Evolutionary conservation across 2,329 filamentous ascomycete species (phyloP), one percentile per base, ranked within the genome.

Genomic region (Coniosporium tulheliwenetii): DNA sequence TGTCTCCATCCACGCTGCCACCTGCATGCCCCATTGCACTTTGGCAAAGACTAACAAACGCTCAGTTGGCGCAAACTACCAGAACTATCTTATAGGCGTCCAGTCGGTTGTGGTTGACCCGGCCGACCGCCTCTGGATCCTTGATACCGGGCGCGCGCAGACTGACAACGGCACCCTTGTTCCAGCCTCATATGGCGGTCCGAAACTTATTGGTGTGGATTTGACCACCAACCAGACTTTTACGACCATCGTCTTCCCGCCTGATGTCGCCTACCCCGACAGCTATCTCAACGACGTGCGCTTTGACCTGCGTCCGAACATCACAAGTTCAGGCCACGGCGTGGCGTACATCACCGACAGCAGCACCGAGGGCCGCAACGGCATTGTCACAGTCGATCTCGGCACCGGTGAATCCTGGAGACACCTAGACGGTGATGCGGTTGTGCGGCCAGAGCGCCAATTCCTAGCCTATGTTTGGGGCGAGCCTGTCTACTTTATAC

Each of bases 271-370:
- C 5, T 66, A 59, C 39, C 45, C 63, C 10, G 65, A 67, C 46
- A 66, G 60, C 12, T 73, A 73, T 45, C 60, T 70, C 31, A 73
- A 73, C 48, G 70, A 73, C 44, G 57, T 73, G 8, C 65, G 70
- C 39, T 67, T 74, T 52, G 69, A 74, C 46, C 57, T 71, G n/a
- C 60, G 62, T 10, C 39, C 62, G 2, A 49, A 51, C 13, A 30
- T 67, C 5, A 64, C 64, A 0, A 44, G 52, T 10, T 57, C 58
- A 2, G 66, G 67, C 2, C 46, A 62, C 26, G 69, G 69, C 13
- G 48, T 71, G 10, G 68, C 67, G 0, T 73, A 73, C 50, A 70
- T 73, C 48, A 71, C 68, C 16, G 70, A 73, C 47, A 66, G 61
- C 30, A 64, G 58, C 37, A 49, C 50, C 36, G 65, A 69, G 50